Base-by-base conservation (phyloP, 1,139 yeast genomes). In the Kodamaea alishanica region DNA sequence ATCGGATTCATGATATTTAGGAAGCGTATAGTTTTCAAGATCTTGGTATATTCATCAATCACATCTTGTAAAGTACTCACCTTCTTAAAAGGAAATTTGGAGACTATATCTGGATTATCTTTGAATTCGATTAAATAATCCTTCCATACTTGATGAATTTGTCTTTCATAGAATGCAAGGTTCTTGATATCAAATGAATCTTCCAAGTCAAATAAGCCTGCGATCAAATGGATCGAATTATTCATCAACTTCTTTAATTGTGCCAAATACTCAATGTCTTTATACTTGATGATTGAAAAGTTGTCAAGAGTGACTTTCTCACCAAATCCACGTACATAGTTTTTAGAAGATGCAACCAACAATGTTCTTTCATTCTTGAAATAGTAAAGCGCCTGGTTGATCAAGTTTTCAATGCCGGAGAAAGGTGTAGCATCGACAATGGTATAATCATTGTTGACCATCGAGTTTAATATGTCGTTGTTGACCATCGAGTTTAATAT, bases 301-400 rank as follows among this genome's bases (percentile, higher is more conserved):
- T 24, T 29, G 12, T 20, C 25, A 15, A 15, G 20, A 15, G 20
- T 15, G 20, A 15, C 20, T 15, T 15, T 3, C 20, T 15, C 20
- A 15, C 20, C 20, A 15, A 15, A 15, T 4, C 20, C 20, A 20
- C 25, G 32, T 4, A 32, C 36, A 22, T 32, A 42, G 11, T 34
- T 33, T 15, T 32, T 30, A 2, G 46, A 37, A n/a, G 46, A 42
- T 6, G 31, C 29, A 6, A 43, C 23, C n/a, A 43, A 29, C n/a
- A 43, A 35, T 6, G 42, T 34, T 12, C 39, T 54, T 33, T 67
- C 67, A 1, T 44, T 34, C 2, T 20, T 35, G 20, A 37, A 26
- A 20, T 35, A 20, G 1, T 8, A 7, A 7, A 41, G 22, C 3
- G 34, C 35, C 6, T 22, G 24, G 4, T 22, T 23, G 6, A 45